A percentile compares a stretch with the other conserved stretches of the same genome.
Evolutionary conservation across 495 filamentous ascomycete genomes (phyloP).

Genomic region (Penicillium nucicola): DNA sequence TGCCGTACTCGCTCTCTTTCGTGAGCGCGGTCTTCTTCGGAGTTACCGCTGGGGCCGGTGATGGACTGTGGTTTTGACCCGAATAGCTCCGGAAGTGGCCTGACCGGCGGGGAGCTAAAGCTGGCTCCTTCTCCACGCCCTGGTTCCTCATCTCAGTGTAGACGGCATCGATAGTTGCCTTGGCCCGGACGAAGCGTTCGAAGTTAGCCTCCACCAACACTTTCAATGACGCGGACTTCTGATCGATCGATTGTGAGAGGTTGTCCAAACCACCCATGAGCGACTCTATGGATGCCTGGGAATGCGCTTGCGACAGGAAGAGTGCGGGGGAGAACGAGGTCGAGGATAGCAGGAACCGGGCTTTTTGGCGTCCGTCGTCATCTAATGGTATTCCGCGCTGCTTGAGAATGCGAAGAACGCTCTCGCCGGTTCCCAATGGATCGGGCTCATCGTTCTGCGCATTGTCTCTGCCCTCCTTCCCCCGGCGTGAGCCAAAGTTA

Average conservation of each 20-base stretch:
- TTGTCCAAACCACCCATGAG: conserved; percentile 77
- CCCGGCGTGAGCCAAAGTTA: conserved; percentile 66
- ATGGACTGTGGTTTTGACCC: conserved; percentile 43
- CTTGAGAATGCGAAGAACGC: conserved; percentile 77
- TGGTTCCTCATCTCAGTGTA: conserved; percentile 97
- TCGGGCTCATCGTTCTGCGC: conserved; percentile 89
- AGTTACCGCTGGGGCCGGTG: conserved; percentile 28
- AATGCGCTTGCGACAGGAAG: conserved; percentile 89
- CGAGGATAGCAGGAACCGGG: conserved; percentile 90
- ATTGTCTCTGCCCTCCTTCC: conserved; percentile 65
- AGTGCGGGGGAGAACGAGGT: conserved; percentile 91
- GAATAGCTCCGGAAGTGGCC: conserved; percentile 56
- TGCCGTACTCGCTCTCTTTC: conserved; percentile 93
- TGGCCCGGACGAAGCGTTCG: conserved; percentile 93
- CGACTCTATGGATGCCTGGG: conserved; percentile 72
- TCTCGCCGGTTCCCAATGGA: conserved; percentile 75
- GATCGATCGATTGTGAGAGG: conserved; percentile 85
- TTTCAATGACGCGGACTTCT: conserved; percentile 94
- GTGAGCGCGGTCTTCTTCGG: conserved; percentile 80
- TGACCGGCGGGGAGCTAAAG: conserved; percentile 57
- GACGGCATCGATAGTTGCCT: conserved; percentile 95
- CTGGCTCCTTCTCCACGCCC: conserved; percentile 59
- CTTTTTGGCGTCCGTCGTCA: conserved; percentile 76
- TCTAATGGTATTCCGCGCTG: conserved; percentile 76
- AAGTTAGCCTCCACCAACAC: conserved; percentile 96